Percentiles rank a stretch among this genome's conserved stretches.
Evolutionary conservation across 495 filamentous ascomycete genomes (phyloP).

Genomic region (Umbilicaria muhlenbergii): DNA sequence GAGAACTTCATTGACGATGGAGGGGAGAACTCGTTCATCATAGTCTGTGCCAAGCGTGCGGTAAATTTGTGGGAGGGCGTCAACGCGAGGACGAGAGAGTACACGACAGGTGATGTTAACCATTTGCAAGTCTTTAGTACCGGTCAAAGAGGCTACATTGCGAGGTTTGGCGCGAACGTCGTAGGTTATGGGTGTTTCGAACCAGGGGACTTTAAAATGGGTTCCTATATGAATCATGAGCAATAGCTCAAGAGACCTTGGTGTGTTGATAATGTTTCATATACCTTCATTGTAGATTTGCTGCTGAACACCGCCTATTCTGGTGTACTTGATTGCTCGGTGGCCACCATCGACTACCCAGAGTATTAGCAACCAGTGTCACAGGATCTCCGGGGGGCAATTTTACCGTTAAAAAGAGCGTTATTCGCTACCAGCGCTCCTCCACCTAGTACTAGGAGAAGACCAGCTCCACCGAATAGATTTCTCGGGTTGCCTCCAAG

Average conservation of each 20-base stretch:
- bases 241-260: neutral
- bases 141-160: slow-evolving; percentile 91
- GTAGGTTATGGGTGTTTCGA: slow-evolving; percentile 92
- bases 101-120: slow-evolving; percentile 99
- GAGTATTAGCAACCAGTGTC: neutral
- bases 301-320: slow-evolving; percentile 84
- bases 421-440: slow-evolving; percentile 55
- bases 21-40: slow-evolving; percentile 90
- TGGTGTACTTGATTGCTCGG: slow-evolving; percentile 95
- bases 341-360: slow-evolving; percentile 86
- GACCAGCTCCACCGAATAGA: slow-evolving; percentile 35
- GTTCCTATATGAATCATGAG: slow-evolving; percentile 44
- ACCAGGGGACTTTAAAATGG: slow-evolving; percentile 85
- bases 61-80: slow-evolving; percentile 89
- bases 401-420: slow-evolving; percentile 79
- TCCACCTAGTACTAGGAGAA: slow-evolving; percentile 46
- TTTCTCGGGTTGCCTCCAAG: slow-evolving; percentile 24
- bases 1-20: slow-evolving; percentile 95
- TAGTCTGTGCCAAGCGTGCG: slow-evolving; percentile 91
- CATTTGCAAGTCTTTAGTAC: slow-evolving; percentile 99
- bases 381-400: neutral
- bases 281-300: slow-evolving; percentile 94
- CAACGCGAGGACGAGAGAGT: slow-evolving; percentile 74
- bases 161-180: slow-evolving; percentile 96
- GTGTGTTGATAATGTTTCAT: slow-evolving; percentile 3